A percentile compares a stretch with the other conserved stretches of the same genome.
These are phyloP conservation scores for Dactylellina haptotyla DNA, from an alignment of 2,329 filamentous ascomycete species.

Conservation along the genomic window DNA sequence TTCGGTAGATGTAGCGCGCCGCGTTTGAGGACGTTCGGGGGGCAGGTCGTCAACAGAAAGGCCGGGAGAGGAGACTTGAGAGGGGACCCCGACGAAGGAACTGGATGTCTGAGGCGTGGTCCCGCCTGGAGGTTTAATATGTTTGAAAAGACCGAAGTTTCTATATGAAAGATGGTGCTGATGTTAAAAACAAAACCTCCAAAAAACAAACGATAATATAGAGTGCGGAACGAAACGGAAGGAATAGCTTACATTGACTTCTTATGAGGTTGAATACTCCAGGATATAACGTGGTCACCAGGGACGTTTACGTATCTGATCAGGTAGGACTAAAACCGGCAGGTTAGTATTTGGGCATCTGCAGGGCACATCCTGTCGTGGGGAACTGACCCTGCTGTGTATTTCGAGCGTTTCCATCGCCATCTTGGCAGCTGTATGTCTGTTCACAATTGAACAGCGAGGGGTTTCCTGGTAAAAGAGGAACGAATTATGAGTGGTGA, in stretches of 20 bases:
- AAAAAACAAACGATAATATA: no score
- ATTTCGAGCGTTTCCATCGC: constrained; percentile 97
- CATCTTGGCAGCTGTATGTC: constrained; percentile 48
- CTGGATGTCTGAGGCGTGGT: constrained; percentile 57
- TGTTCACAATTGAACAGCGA: not conserved
- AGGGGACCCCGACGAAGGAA: constrained; percentile 57
- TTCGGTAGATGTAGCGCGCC: constrained; percentile 76
- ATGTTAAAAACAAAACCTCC: constrained; percentile 52
- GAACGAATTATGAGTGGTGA: not conserved
- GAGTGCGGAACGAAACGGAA: no score
- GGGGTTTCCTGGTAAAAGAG: not conserved
- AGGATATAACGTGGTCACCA: constrained; percentile 90
- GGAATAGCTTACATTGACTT: constrained; percentile 78
- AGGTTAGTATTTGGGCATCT: constrained; percentile 20
- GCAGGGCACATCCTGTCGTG: constrained; percentile 15
- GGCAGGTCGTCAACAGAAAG: constrained; percentile 71
- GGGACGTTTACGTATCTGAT: constrained; percentile 96
- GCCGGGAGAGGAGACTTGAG: constrained; percentile 62
- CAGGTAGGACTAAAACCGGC: constrained; percentile 80
- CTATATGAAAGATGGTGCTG: constrained; percentile 61
- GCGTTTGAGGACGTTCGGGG: constrained; percentile 71
- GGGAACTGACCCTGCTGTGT: constrained; percentile 83
- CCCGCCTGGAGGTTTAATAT: constrained; percentile 62
- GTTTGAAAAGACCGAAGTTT: constrained; percentile 98
- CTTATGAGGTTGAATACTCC: constrained; percentile 97